Evolutionary conservation across 192 early-diverging fungal species (phyloP).

Genomic region (Linnemannia hyalina): DNA sequence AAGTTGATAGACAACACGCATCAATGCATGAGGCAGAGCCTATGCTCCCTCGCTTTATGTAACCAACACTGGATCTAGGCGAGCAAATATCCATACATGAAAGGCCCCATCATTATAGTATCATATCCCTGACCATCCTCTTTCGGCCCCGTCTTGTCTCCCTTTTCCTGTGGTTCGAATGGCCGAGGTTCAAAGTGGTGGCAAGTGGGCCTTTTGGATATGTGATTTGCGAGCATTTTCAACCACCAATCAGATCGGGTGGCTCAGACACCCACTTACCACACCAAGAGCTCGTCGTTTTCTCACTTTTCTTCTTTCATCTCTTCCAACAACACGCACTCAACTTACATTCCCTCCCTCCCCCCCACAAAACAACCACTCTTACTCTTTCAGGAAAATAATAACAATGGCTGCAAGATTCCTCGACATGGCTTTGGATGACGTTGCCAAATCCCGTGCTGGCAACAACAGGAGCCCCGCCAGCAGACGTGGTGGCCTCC

Average conservation of each 20-base stretch:
- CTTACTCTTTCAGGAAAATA: background rate
- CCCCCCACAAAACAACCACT: background rate
- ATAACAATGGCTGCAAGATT: conserved; percentile 51
- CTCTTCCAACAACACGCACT: background rate
- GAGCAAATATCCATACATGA: background rate
- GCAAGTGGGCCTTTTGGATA: background rate
- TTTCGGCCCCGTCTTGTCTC: no score
- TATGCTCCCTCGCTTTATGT: background rate
- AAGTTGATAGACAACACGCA: background rate
- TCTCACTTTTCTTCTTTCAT: background rate
- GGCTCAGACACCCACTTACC: background rate
- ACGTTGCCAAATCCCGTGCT: conserved; percentile 47
- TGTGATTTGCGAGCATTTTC: background rate
- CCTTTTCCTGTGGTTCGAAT: no score
- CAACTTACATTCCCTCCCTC: background rate
- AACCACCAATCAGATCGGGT: background rate
- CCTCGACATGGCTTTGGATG: conserved; percentile 56
- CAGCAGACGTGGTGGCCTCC: conserved; percentile 29
- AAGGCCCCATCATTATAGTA: no score
- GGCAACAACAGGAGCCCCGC: conserved; percentile 38
- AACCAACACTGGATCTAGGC: background rate
- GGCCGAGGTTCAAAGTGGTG: no score
- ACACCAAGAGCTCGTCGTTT: background rate
- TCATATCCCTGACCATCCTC: no score
- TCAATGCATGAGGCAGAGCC: background rate